Conservation (phyloP, 805 yeast genomes). For the Saturnispora besseyi region DNA sequence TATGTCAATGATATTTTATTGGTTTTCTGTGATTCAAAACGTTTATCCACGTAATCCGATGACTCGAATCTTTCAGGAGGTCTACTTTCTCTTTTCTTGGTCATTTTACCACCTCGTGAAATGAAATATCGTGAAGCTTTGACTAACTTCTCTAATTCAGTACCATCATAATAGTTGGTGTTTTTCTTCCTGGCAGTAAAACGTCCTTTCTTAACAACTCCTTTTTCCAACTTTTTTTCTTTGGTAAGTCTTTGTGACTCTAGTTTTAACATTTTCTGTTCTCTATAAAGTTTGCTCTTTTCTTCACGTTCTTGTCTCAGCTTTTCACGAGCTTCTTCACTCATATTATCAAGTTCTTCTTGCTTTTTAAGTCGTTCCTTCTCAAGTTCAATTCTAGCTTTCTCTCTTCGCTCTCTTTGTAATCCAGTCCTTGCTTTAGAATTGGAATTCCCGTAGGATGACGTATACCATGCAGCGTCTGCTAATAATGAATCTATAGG, state of each 20-base stretch:
- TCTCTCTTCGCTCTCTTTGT: neutral
- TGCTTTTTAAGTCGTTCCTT: neutral
- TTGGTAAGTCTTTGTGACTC: constrained; percentile 2
- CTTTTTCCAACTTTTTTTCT: neutral
- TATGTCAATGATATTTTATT: constrained; percentile 1
- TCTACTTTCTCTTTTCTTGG: constrained; percentile 15
- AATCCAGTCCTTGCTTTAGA: neutral
- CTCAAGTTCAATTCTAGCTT: constrained; percentile 1
- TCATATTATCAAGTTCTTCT: constrained; percentile 13
- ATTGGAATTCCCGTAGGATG: neutral
- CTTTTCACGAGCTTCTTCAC: constrained; percentile 8
- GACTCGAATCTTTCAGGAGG: constrained; percentile 19
- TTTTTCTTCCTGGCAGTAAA: neutral
- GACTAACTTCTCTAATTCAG: constrained; percentile 14
- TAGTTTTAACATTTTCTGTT: constrained; percentile 2
- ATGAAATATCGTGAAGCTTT: constrained; percentile 23
- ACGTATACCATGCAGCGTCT: constrained; percentile 4
- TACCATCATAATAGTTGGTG: constrained; percentile 3
- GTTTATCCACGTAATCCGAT: constrained; percentile 7
- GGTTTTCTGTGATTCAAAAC: neutral
- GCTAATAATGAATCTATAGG: neutral
- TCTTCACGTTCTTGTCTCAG: constrained; percentile 7
- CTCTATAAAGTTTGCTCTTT: neutral
- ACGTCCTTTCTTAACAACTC: neutral
- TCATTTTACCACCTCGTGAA: constrained; percentile 18